A percentile compares a stretch with the other conserved stretches of the same genome.
Conservation (phyloP, 768 basidiomycete species). For the Suillus decipiens region DNA sequence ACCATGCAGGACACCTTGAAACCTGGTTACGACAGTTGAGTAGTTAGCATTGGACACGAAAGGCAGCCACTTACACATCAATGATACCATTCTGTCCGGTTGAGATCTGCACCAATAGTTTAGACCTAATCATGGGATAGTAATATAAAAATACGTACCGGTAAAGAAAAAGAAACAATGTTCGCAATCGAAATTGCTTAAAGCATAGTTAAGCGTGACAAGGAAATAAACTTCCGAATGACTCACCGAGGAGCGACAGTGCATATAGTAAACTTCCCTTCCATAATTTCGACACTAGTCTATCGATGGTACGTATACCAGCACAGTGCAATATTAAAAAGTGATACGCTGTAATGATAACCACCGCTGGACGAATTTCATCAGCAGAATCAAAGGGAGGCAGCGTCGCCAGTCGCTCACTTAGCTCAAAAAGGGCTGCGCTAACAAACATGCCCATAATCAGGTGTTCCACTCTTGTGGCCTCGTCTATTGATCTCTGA, state of each 20-base stretch:
- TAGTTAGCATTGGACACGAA: background rate
- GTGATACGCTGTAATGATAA: slow-evolving; percentile 9
- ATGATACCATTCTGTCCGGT: slow-evolving; percentile 14
- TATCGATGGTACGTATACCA: background rate
- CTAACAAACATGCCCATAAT: slow-evolving; percentile 16
- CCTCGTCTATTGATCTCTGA: slow-evolving; percentile 5
- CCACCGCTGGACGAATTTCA: slow-evolving; percentile 5
- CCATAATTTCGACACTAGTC: slow-evolving; percentile 2
- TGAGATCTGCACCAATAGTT: slow-evolving; percentile 2
- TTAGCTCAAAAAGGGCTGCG: slow-evolving; percentile 15
- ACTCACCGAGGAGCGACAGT: slow-evolving; percentile 12
- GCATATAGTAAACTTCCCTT: slow-evolving; percentile 17
- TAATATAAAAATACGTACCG: slow-evolving; percentile 7
- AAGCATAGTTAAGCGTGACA: background rate
- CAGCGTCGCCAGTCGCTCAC: slow-evolving; percentile 4
- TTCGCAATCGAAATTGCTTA: slow-evolving; percentile 12
- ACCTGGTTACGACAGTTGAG: slow-evolving; percentile 1
- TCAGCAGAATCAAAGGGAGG: background rate
- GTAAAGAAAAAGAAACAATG: slow-evolving; percentile 14
- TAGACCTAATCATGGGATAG: background rate
- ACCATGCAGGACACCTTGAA: slow-evolving; percentile 16
- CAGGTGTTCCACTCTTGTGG: slow-evolving; percentile 11
- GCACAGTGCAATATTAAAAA: background rate
- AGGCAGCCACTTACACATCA: slow-evolving; percentile 11
- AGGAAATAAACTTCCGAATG: background rate